A percentile compares a stretch with the other conserved stretches of the same genome.
These are phyloP conservation scores for Chaetomium fimeti DNA, from an alignment of 495 filamentous ascomycete species.

Conservation along the genomic window DNA sequence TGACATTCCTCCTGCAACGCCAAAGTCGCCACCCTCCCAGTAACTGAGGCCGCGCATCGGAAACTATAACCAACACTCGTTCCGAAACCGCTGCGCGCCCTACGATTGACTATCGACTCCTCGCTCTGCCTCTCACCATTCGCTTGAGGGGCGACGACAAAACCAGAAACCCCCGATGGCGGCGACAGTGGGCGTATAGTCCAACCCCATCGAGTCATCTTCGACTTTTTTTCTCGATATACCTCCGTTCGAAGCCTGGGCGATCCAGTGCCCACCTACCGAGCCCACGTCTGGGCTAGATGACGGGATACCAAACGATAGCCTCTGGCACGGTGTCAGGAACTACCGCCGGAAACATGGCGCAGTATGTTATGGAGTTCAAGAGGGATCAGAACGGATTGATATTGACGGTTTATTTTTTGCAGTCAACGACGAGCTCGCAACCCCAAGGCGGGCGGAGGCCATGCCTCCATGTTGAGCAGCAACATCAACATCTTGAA, in stretches of 20 bases:
- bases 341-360: slow-evolving; percentile 40
- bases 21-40: background rate
- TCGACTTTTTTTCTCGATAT: background rate
- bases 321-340: slow-evolving; percentile 36
- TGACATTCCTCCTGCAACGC: background rate
- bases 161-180: slow-evolving; percentile 8
- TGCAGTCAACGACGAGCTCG: slow-evolving; percentile 37
- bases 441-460: slow-evolving; percentile 50
- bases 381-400: background rate
- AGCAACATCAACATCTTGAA: slow-evolving; percentile 95
- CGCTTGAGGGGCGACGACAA: slow-evolving; percentile 1
- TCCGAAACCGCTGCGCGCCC: background rate
- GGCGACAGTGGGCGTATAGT: slow-evolving; percentile 8
- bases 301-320: slow-evolving; percentile 48
- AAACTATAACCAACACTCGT: background rate
- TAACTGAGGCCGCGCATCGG: background rate
- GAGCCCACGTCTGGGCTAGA: slow-evolving; percentile 24
- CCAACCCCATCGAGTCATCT: background rate
- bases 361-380: slow-evolving; percentile 32
- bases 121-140: background rate
- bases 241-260: too few species aligned
- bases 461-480: slow-evolving; percentile 83
- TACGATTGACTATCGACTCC: background rate
- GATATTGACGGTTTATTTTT: background rate
- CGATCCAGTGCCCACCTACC: background rate